phyloP scores from a whole-genome alignment of 1,284 basidiomycete genomes.

The Irpex lacteus region DNA sequence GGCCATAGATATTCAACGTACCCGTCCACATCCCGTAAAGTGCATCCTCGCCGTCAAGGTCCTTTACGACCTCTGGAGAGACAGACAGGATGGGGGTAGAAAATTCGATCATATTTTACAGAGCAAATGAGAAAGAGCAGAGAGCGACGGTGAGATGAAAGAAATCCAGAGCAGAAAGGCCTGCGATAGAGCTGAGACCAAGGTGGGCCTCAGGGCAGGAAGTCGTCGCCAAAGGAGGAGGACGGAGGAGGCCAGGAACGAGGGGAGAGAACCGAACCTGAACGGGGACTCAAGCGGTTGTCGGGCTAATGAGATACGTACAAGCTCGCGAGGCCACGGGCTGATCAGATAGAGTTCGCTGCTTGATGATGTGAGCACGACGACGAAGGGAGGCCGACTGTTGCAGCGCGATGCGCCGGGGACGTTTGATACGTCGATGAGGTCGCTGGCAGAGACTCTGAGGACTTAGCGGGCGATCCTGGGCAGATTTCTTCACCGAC shows the following conservation, averaged over 20 bases:
- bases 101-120: conserved; percentile 46
- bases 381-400: not conserved
- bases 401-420: not conserved
- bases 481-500: not conserved
- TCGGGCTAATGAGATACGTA: not conserved
- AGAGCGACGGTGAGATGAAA: conserved; percentile 14
- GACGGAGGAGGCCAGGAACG: not conserved
- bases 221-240: not conserved
- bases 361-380: not conserved
- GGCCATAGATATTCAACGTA: conserved; percentile 34
- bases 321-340: not conserved
- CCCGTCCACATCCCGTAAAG: conserved; percentile 62
- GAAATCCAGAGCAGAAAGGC: conserved; percentile 9
- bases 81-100: conserved; percentile 63
- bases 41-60: conserved; percentile 65
- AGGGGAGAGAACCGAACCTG: not conserved
- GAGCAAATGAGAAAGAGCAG: conserved; percentile 5
- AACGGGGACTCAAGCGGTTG: not conserved
- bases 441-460: conserved; percentile 4
- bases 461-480: not conserved
- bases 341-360: not conserved
- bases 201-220: too few species aligned
- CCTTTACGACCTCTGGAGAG: conserved; percentile 57
- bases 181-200: not conserved
- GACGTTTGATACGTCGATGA: conserved; percentile 5